phyloP scores from a whole-genome alignment of 2,329 filamentous ascomycete genomes.

The Clarireedia paspali region DNA sequence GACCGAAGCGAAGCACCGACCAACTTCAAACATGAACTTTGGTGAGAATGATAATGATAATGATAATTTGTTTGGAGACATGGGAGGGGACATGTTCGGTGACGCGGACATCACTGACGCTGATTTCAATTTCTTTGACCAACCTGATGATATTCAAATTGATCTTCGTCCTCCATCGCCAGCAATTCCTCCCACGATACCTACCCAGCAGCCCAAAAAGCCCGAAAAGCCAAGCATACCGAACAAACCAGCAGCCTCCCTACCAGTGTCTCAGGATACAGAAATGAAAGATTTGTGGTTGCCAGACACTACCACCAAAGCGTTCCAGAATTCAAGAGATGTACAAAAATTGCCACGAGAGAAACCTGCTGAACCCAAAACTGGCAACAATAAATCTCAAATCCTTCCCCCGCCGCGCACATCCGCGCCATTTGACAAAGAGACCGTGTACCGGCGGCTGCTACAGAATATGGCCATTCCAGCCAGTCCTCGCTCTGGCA shows the following conservation, averaged over 20 bases:
- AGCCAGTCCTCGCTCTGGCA: conserved; percentile 7
- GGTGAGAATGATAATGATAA: conserved; percentile 24
- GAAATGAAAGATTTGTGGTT: not conserved
- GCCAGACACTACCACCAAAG: not conserved
- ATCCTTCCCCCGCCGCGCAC: not conserved
- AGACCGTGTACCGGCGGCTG: conserved; percentile 24
- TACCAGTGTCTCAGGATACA: conserved; percentile 1
- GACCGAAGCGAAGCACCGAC: conserved; percentile 20
- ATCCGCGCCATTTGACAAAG: conserved; percentile 23
- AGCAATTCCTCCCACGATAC: not conserved
- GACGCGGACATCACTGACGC: conserved; percentile 62
- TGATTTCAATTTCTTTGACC: conserved; percentile 80
- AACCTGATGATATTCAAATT: conserved; percentile 34
- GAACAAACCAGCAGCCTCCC: not conserved
- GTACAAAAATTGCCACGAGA: not conserved
- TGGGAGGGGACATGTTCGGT: conserved; percentile 64
- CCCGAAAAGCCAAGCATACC: not conserved
- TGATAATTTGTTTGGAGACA: conserved; percentile 57
- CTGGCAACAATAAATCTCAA: not conserved
- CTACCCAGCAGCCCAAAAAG: not conserved
- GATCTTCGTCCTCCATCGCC: conserved; percentile 6
- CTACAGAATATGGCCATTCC: conserved; percentile 2
- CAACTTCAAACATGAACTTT: conserved; percentile 18
- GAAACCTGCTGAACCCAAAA: not conserved
- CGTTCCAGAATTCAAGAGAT: not conserved